phyloP scores from a whole-genome alignment of 192 early-diverging fungal species.

The Gaertneriomyces semiglobifer region DNA sequence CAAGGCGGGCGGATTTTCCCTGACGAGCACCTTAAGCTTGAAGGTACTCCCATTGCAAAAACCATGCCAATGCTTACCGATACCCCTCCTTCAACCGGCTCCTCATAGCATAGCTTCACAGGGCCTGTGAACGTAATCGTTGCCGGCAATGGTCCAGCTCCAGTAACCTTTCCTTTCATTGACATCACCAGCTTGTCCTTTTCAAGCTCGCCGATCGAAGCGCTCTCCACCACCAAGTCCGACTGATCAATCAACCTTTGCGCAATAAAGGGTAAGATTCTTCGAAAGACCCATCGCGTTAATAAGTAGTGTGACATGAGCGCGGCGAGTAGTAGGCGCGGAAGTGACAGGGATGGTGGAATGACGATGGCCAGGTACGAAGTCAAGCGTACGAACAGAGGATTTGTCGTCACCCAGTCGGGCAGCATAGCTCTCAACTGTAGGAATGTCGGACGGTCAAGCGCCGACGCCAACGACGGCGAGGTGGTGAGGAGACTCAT shows the following conservation, averaged over 20 bases:
- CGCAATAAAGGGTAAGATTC: slow-evolving; percentile 25
- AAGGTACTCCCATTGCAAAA: too few relatives aligned
- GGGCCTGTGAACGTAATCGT: slow-evolving; percentile 16
- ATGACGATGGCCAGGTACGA: too few relatives aligned
- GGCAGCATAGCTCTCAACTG: too few relatives aligned
- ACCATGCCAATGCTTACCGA: too few relatives aligned
- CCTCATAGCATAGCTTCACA: slow-evolving; percentile 17
- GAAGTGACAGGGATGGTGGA: too few relatives aligned
- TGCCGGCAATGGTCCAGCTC: slow-evolving; percentile 11
- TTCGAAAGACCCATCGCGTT: neutral
- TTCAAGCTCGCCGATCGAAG: slow-evolving; percentile 1
- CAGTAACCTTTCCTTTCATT: slow-evolving; percentile 1
- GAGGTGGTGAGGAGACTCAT: too few relatives aligned
- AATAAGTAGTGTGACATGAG: slow-evolving; percentile 3
- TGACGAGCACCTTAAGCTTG: too few relatives aligned
- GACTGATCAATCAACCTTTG: slow-evolving; percentile 1
- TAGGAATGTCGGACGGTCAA: too few relatives aligned
- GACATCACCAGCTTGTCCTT: slow-evolving; percentile 5
- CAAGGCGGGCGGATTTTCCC: neutral
- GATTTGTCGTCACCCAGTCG: too few relatives aligned
- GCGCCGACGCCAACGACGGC: too few relatives aligned
- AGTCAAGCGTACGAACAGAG: too few relatives aligned
- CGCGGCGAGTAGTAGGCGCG: neutral
- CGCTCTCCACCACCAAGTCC: neutral
- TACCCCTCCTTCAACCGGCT: neutral